Evolutionary conservation across 1,284 basidiomycete genomes (phyloP), one percentile per base, ranked within the genome.

Genomic region (Microbotryum silenes-acaulis): DNA sequence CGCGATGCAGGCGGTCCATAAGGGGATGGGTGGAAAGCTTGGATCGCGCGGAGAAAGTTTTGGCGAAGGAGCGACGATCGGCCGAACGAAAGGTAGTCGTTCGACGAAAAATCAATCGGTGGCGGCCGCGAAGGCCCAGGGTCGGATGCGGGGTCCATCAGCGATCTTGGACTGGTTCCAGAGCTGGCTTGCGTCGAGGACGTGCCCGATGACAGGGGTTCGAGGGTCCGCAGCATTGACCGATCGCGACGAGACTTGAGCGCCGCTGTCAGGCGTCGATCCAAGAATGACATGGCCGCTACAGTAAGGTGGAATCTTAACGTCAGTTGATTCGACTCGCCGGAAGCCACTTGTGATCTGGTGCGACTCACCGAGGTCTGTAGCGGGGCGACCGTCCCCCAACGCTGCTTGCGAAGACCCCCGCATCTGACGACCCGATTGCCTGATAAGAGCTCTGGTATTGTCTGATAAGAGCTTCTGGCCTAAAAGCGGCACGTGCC

Each of bases 1-100:
- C 94, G 81, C 14, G 91, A 94, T 14, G 91, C 91, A 0, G 90
- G 88, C 2, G 91, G 91, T 25, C 93, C 92, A n/a, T 68, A 66
- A 0, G 83, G 77, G 0, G 83, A 81, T 0, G 82, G 76, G 0
- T 27, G 3, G 52, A 20, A 1, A 53, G 20, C 2, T 27, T 29
- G 18, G 1, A 4, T 29, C 60, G 58, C 6, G 23, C 6, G 2
- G 14, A 1, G 51, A 91, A 89, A 85, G 14, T 75, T 75, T 0
- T 73, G 51, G 50, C 85, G 83, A 8, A 94, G 80, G 20, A 71
- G 66, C 0, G 78, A 66, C 1, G 85, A 88, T 4, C 78, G 76
- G 0, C 90, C 80, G 27, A 98, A 80, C 0, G 90, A 92, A 62
- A 97, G 85, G 76, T 97, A 97, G 78, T 97, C 93, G 77, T 97